These are phyloP conservation scores for Silene noctiflora DNA, from an alignment of 179 eudicot species.

Conservation along the genomic window DNA sequence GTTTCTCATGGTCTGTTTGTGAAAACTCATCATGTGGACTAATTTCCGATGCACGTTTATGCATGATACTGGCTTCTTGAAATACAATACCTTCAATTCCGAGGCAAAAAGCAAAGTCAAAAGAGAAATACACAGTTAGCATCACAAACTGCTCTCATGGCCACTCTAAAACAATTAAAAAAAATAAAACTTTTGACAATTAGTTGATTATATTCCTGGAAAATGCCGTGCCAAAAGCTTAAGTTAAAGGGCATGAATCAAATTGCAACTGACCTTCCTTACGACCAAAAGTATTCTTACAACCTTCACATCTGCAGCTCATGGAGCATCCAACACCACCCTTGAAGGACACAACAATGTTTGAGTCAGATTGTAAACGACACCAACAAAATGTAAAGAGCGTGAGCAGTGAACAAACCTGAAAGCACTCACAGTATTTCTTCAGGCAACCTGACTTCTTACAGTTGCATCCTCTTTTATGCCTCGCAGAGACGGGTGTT, in stretches of 20 bases:
- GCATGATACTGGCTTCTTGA: constrained; percentile 15
- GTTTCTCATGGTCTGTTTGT: constrained; percentile 20
- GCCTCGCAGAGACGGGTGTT: constrained; percentile 56
- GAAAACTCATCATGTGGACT: constrained; percentile 13
- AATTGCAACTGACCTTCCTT: constrained; percentile 46
- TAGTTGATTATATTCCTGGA: background rate
- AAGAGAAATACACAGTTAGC: background rate
- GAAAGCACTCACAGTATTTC: constrained; percentile 63
- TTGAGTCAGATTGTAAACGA: constrained; percentile 15
- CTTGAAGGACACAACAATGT: constrained; percentile 25
- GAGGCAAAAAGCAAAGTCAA: constrained; percentile 7
- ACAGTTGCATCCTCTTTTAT: constrained; percentile 62
- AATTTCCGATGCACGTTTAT: constrained; percentile 14
- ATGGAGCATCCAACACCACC: constrained; percentile 74
- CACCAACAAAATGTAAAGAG: background rate
- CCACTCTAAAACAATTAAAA: background rate
- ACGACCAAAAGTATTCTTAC: constrained; percentile 58
- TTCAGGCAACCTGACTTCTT: constrained; percentile 56
- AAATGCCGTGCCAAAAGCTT: background rate
- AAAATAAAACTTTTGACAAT: background rate
- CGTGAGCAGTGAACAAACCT: constrained; percentile 29
- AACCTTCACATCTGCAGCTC: constrained; percentile 75
- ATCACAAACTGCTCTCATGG: no score
- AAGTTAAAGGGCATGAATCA: background rate
- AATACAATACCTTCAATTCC: constrained; percentile 21